Evolutionary conservation across 495 filamentous ascomycete genomes (phyloP).

Genomic region (Parathielavia hyrcaniae): DNA sequence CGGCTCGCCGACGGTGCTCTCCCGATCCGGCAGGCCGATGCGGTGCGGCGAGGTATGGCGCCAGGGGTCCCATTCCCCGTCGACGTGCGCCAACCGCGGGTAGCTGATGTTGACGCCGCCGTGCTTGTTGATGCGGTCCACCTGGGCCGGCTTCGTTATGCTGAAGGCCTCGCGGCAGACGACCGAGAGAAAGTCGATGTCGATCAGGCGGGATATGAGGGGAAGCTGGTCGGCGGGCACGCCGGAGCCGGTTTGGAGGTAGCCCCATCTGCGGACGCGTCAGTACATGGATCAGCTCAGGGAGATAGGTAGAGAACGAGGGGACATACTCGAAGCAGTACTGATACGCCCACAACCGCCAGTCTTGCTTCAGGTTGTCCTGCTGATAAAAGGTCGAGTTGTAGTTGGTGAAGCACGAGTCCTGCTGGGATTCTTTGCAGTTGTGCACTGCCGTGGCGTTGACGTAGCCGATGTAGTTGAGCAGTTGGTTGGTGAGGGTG

Average conservation of each 20-base stretch:
- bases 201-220: conserved; percentile 57
- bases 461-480: conserved; percentile 63
- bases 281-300: neutral
- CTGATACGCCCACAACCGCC: conserved; percentile 58
- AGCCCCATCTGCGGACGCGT: conserved; percentile 55
- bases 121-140: conserved; percentile 57
- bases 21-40: conserved; percentile 40
- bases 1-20: conserved; percentile 53
- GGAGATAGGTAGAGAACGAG: neutral
- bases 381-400: conserved; percentile 47
- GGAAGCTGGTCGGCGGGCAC: conserved; percentile 53
- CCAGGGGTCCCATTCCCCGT: conserved; percentile 67
- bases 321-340: conserved; percentile 41
- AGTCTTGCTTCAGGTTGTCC: conserved; percentile 44
- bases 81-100: conserved; percentile 59
- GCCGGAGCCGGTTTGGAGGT: conserved; percentile 58
- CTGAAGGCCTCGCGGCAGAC: conserved; percentile 58
- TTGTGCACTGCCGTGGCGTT: conserved; percentile 34
- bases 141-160: conserved; percentile 51
- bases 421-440: conserved; percentile 35
- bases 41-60: conserved; percentile 57
- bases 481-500: conserved; percentile 47
- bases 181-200: conserved; percentile 46
- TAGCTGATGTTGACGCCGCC: conserved; percentile 62
- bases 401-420: conserved; percentile 50